phyloP scores from a whole-genome alignment of 805 yeast genomes.

The Helenozyma rhizophorensis region DNA sequence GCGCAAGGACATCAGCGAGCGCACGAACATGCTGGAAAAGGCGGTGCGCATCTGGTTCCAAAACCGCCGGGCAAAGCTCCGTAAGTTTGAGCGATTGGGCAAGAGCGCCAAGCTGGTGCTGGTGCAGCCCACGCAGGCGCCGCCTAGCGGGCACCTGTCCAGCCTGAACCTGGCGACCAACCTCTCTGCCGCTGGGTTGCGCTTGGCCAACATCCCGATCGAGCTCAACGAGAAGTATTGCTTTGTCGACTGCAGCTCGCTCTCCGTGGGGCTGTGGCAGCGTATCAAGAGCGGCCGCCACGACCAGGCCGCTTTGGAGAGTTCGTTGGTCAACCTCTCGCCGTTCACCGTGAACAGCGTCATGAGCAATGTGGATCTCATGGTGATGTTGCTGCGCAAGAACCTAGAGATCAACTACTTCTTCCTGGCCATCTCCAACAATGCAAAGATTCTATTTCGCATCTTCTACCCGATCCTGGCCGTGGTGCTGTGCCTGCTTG shows the following conservation, averaged over 20 bases:
- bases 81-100: constrained; percentile 56
- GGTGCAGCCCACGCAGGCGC: not conserved
- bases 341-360: constrained; percentile 61
- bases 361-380: constrained; percentile 66
- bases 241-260: constrained; percentile 61
- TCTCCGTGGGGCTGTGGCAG: constrained; percentile 80
- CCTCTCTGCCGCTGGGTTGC: constrained; percentile 1
- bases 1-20: constrained; percentile 63
- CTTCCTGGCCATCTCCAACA: constrained; percentile 68
- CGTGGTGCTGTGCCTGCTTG: constrained; percentile 55
- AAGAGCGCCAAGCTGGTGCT: constrained; percentile 6
- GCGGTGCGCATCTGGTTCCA: constrained; percentile 94
- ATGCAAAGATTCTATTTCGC: constrained; percentile 64
- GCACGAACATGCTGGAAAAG: constrained; percentile 79
- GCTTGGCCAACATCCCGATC: constrained; percentile 35
- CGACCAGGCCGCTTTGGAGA: constrained; percentile 36
- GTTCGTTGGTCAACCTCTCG: constrained; percentile 54
- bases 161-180: constrained; percentile 20
- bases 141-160: constrained; percentile 17
- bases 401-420: constrained; percentile 74
- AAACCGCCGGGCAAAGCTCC: constrained; percentile 73
- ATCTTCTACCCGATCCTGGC: constrained; percentile 65
- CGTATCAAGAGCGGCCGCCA: constrained; percentile 62
- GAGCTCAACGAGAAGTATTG: constrained; percentile 65
- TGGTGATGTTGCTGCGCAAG: constrained; percentile 66